Conservation (phyloP, 495 filamentous ascomycete genomes). For the Aspergillus panamensis region DNA sequence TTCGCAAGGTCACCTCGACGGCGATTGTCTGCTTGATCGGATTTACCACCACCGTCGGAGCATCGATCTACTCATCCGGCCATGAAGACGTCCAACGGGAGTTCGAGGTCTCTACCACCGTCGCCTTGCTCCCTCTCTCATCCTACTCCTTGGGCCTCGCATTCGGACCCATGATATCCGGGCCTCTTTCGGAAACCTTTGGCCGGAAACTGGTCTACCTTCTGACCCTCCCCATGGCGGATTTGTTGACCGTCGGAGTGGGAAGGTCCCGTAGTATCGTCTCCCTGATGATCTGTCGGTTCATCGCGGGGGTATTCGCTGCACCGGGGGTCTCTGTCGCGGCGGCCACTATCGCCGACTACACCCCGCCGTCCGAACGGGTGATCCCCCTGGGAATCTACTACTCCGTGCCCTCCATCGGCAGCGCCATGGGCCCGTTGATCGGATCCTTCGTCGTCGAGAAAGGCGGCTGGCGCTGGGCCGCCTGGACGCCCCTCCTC, state of each 20-base stretch:
- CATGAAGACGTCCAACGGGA: conserved; percentile 36
- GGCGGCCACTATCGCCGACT: conserved; percentile 26
- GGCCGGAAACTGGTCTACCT: conserved; percentile 56
- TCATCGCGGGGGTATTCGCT: conserved; percentile 56
- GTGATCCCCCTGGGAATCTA: conserved; percentile 19
- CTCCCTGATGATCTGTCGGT: conserved; percentile 53
- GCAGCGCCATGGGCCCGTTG: conserved; percentile 54
- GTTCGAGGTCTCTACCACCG: conserved; percentile 48
- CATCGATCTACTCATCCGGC: conserved; percentile 51
- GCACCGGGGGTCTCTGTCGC: conserved; percentile 21
- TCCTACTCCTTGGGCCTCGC: conserved; percentile 56
- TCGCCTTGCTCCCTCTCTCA: conserved; percentile 52
- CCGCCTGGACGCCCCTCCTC: conserved; percentile 47
- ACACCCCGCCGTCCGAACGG: conserved; percentile 9
- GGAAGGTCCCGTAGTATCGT: conserved; percentile 55
- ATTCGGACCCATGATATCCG: conserved; percentile 56
- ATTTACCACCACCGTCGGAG: conserved; percentile 36
- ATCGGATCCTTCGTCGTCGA: conserved; percentile 59
- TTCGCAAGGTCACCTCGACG: conserved; percentile 2
- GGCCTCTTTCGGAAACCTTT: conserved; percentile 56
- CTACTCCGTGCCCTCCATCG: conserved; percentile 49
- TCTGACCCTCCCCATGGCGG: conserved; percentile 48
- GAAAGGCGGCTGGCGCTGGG: conserved; percentile 52
- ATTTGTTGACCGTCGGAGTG: conserved; percentile 62
- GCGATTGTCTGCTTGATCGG: conserved; percentile 7